phyloP scores from a whole-genome alignment of 2,329 filamentous ascomycete genomes.

The Arthroderma uncinatum region DNA sequence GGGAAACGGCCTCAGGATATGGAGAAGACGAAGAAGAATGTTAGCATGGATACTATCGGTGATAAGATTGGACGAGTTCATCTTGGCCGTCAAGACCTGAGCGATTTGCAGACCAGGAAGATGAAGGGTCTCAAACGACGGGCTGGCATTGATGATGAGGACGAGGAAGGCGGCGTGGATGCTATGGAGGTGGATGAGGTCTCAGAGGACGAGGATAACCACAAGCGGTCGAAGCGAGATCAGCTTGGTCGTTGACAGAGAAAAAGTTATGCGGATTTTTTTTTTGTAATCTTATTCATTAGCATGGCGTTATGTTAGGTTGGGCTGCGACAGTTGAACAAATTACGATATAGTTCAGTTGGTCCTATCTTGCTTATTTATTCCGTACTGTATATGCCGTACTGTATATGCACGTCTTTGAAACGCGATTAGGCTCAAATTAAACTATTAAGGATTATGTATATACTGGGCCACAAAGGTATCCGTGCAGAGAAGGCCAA shows the following conservation, averaged over 20 bases:
- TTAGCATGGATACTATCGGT: conserved; percentile 79
- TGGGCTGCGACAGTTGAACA: background rate
- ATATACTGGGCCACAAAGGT: background rate
- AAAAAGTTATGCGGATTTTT: conserved; percentile 1
- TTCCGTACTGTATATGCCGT: too few species aligned
- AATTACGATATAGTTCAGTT: background rate
- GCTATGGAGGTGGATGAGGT: conserved; percentile 37
- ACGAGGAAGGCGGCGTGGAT: conserved; percentile 41
- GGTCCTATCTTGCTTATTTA: background rate
- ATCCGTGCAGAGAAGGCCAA: background rate
- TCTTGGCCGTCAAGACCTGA: conserved; percentile 78
- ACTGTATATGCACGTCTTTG: background rate
- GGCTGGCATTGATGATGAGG: conserved; percentile 49
- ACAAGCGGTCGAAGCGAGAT: background rate
- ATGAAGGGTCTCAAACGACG: conserved; percentile 96
- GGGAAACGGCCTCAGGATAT: conserved; percentile 51
- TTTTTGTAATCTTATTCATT: background rate
- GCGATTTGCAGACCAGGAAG: conserved; percentile 83
- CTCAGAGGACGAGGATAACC: conserved; percentile 24
- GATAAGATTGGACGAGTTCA: conserved; percentile 95
- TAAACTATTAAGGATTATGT: conserved; percentile 3
- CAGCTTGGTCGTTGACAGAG: background rate
- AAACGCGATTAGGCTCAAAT: background rate
- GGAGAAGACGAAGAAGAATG: conserved; percentile 81
- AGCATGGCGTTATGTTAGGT: conserved; percentile 5